Evolutionary conservation across 2,329 filamentous ascomycete genomes (phyloP), one percentile per base, ranked within the genome.

Genomic region (Neofusicoccum cordaticola): DNA sequence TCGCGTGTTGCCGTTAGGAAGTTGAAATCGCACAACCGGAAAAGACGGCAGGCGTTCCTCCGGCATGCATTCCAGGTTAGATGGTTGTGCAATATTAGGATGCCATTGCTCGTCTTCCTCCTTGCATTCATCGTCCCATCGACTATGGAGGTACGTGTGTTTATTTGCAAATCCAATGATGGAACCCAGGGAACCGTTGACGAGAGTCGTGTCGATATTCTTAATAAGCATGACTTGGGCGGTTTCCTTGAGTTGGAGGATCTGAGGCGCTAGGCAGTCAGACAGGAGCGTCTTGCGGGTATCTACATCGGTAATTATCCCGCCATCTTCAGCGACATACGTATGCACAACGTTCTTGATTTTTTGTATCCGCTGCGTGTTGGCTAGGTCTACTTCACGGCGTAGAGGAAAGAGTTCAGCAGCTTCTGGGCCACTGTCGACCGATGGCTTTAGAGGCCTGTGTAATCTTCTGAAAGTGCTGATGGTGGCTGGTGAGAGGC

Each of bases 181-280:
- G 0, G 63, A 67, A 12, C 75, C 75, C 66, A 77, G 73, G 6
- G 72, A 71, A 2, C 75, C 75, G 53, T 78, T 78, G 2, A 77
- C 74, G 1, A 78, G 70, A 9, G 72, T 74, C 0, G 53, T 34
- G 1, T 17, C 5, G 3, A 73, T 69, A 15, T 75, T 53, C 22
- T 62, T 62, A 34, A 51, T 51, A 3, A 62, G 37, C 58, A 62
- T 51, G 45, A 62, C 58, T 62, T 62, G 58, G 6, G 58, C 58
- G 9, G 17, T 8, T 19, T n/a, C 4, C 47, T 61, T 61, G n/a
- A 61, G n/a, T 6, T 48, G 5, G n/a, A 62, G 58, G 11, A 51
- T 22, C 45, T 41, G 27, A 17, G 58, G 34, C 15, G 58, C 58
- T 4, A 3, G n/a, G 15, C 45, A 51, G 45, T 50, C 31, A 17